Evolutionary conservation across 2,329 filamentous ascomycete species (phyloP).

Genomic region (Pezicula carpinea): DNA sequence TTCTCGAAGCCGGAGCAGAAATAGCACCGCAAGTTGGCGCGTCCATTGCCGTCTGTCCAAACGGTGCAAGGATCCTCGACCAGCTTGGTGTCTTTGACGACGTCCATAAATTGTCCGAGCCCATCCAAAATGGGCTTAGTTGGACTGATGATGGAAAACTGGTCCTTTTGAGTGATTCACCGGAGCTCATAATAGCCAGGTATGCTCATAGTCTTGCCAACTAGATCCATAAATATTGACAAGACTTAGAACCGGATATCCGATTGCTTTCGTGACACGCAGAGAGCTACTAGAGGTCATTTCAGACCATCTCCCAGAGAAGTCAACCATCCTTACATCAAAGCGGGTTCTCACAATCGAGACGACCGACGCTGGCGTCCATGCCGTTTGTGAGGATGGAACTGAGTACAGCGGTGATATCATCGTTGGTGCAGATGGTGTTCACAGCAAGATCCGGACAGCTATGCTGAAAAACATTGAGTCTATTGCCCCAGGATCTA

Average conservation of each 20-base stretch:
- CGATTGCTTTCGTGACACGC: constrained; percentile 8
- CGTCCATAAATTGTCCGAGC: constrained; percentile 1
- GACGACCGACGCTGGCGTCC: constrained; percentile 7
- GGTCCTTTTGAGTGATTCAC: constrained; percentile 18
- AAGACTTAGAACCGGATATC: constrained; percentile 17
- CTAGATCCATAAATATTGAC: neutral
- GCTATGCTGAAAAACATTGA: constrained; percentile 14
- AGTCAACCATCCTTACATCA: constrained; percentile 18
- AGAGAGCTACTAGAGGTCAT: constrained; percentile 12
- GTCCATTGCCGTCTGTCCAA: constrained; percentile 39
- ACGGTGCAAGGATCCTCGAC: constrained; percentile 42
- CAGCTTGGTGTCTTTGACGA: constrained; percentile 40
- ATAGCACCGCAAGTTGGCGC: constrained; percentile 44
- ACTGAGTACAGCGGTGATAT: constrained; percentile 16
- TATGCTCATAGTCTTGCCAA: neutral
- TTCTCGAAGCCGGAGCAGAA: constrained; percentile 39
- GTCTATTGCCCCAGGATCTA: constrained; percentile 12
- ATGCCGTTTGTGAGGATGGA: constrained; percentile 18
- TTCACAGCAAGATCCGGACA: constrained; percentile 17
- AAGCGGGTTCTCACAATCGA: constrained; percentile 14
- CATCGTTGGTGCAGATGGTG: constrained; percentile 23
- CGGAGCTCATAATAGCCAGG: constrained; percentile 5
- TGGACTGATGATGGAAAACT: constrained; percentile 7
- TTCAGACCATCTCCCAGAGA: constrained; percentile 12
- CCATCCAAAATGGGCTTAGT: constrained; percentile 2